These are phyloP conservation scores for Penicillium oxalicum DNA, from an alignment of 2,329 filamentous ascomycete species.

Conservation along the genomic window DNA sequence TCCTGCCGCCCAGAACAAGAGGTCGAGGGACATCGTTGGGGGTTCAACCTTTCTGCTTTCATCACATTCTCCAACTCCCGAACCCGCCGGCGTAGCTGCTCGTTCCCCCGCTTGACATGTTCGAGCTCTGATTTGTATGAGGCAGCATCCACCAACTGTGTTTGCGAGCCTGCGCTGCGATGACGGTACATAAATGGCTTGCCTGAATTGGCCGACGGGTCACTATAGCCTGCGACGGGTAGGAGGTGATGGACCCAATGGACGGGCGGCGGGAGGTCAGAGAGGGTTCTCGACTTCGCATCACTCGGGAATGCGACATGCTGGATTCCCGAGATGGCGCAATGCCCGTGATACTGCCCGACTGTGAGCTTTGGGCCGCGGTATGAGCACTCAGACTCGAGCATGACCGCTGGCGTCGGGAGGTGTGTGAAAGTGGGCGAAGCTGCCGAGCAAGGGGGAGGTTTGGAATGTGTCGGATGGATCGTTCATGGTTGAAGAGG, in stretches of 20 bases:
- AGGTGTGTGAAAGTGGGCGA: constrained; percentile 50
- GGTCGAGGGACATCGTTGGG: too few relatives aligned
- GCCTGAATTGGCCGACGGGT: constrained; percentile 23
- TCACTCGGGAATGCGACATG: constrained; percentile 21
- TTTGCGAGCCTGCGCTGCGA: constrained; percentile 26
- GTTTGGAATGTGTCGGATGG: constrained; percentile 40
- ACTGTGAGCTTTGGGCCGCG: constrained; percentile 29
- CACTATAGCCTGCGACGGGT: constrained; percentile 25
- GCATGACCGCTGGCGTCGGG: constrained; percentile 52
- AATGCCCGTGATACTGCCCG: constrained; percentile 39
- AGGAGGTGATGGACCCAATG: constrained; percentile 26
- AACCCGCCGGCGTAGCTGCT: constrained; percentile 40
- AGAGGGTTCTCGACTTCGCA: constrained; percentile 40
- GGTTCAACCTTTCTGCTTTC: constrained; percentile 23
- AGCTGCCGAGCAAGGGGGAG: constrained; percentile 40
- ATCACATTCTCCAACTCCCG: constrained; percentile 39
- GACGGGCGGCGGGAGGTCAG: constrained; percentile 35
- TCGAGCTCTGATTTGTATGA: constrained; percentile 42
- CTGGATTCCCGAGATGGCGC: constrained; percentile 38
- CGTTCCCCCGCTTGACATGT: constrained; percentile 42
- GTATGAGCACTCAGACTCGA: constrained; percentile 48
- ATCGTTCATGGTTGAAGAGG: constrained; percentile 49
- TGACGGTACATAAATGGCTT: constrained; percentile 26
- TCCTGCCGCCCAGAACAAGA: too few relatives aligned
- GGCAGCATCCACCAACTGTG: constrained; percentile 34